These are phyloP conservation scores for Byssochlamys sp. DNA, from an alignment of 2,329 filamentous ascomycete species.

Conservation along the genomic window DNA sequence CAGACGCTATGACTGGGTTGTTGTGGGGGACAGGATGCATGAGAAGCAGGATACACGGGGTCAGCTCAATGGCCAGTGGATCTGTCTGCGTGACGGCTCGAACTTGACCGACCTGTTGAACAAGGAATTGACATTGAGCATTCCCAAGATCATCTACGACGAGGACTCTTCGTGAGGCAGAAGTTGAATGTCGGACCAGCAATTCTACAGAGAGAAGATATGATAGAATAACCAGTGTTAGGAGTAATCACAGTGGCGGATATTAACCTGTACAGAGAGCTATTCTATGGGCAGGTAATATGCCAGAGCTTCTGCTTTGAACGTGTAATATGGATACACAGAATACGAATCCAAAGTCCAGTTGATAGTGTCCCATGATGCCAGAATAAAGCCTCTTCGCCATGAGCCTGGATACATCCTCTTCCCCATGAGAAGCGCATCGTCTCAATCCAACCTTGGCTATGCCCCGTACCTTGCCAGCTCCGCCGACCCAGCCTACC, in stretches of 20 bases:
- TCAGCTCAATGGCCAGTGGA: conserved; percentile 58
- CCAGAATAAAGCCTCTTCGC: no score
- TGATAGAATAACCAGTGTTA: neutral
- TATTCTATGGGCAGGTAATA: neutral
- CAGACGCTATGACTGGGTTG: conserved; percentile 86
- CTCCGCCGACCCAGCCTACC: no score
- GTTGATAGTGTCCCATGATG: no score
- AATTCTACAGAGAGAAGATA: neutral
- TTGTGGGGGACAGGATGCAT: conserved; percentile 59
- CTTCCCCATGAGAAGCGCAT: neutral
- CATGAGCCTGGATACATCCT: neutral
- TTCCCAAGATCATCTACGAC: conserved; percentile 35
- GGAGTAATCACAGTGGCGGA: neutral
- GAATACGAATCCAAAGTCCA: neutral
- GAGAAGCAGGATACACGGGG: conserved; percentile 63
- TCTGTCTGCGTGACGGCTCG: conserved; percentile 76
- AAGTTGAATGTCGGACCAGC: neutral
- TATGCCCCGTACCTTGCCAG: no score
- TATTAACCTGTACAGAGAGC: neutral
- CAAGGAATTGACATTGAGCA: conserved; percentile 63
- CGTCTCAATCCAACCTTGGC: neutral
- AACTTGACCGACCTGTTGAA: conserved; percentile 63
- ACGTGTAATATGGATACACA: neutral
- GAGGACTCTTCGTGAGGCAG: conserved; percentile 5
- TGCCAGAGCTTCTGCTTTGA: neutral